Conservation (phyloP, 768 basidiomycete species). For the Tephrocybe sp. region DNA sequence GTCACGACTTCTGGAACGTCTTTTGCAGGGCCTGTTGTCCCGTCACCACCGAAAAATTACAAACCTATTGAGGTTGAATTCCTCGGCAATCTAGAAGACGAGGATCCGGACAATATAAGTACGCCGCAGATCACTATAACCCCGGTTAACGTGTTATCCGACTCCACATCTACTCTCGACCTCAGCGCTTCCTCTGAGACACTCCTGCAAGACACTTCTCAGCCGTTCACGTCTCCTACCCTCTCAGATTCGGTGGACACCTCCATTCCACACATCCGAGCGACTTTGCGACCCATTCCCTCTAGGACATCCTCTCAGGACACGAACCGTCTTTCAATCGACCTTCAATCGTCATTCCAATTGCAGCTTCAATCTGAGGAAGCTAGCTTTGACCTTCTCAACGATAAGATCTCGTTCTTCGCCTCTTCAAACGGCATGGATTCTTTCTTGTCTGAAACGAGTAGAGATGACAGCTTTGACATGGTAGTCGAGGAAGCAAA, state of each 20-base stretch:
- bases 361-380: slow-evolving; percentile 45
- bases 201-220: slow-evolving; percentile 24
- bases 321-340: slow-evolving; percentile 39
- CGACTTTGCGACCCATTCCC: slow-evolving; percentile 25
- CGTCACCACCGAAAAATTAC: slow-evolving; percentile 1
- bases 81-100: too few species aligned
- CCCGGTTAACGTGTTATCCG: slow-evolving; percentile 19
- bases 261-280: slow-evolving; percentile 24
- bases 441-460: slow-evolving; percentile 33
- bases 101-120: not conserved
- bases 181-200: slow-evolving; percentile 21
- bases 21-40: slow-evolving; percentile 14
- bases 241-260: slow-evolving; percentile 17
- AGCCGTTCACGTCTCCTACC: slow-evolving; percentile 21
- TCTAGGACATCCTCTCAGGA: slow-evolving; percentile 23
- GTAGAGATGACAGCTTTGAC: slow-evolving; percentile 43
- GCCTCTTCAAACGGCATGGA: slow-evolving; percentile 29
- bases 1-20: slow-evolving; percentile 21
- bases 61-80: slow-evolving; percentile 1
- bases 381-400: slow-evolving; percentile 51
- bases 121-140: slow-evolving; percentile 12
- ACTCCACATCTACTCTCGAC: slow-evolving; percentile 26
- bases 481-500: slow-evolving; percentile 26
- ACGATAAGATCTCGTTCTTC: slow-evolving; percentile 52
- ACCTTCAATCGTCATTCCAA: slow-evolving; percentile 49